Evolutionary conservation across 257 asterid species (phyloP).

Genomic region (Ligustrum vulgare): DNA sequence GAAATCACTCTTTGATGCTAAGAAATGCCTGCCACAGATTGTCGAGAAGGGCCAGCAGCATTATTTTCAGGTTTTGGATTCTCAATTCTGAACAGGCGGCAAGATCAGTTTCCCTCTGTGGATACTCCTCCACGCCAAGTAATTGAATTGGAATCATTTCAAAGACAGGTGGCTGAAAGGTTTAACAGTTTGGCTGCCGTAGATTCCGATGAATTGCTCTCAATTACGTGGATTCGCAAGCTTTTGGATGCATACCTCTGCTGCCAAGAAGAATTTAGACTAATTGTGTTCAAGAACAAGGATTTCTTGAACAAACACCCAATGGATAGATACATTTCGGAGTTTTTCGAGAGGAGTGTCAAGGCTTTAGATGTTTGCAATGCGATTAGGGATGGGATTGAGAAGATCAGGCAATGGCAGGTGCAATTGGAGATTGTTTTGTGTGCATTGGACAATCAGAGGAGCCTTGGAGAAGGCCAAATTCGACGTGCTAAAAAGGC

Average conservation of each 20-base stretch:
- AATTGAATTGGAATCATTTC: constrained; percentile 62
- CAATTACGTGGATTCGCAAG: constrained; percentile 74
- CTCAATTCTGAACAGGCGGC: constrained; percentile 59
- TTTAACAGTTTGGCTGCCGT: constrained; percentile 47
- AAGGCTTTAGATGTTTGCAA: constrained; percentile 90
- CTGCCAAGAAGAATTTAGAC: constrained; percentile 83
- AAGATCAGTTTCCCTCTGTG: constrained; percentile 82
- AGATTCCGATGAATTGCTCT: constrained; percentile 49
- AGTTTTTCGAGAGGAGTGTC: constrained; percentile 76
- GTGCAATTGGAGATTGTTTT: constrained; percentile 78
- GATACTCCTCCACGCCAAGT: constrained; percentile 52
- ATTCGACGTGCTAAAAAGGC: constrained; percentile 89
- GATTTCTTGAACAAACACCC: constrained; percentile 45
- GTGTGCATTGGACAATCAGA: constrained; percentile 70
- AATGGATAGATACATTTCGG: constrained; percentile 60
- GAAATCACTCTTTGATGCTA: background rate
- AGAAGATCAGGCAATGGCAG: constrained; percentile 84
- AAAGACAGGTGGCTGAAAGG: constrained; percentile 54
- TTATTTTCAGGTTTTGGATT: constrained; percentile 60
- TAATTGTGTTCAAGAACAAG: constrained; percentile 49
- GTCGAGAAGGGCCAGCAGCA: constrained; percentile 47
- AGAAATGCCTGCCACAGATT: constrained; percentile 70
- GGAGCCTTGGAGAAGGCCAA: constrained; percentile 80
- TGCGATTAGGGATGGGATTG: constrained; percentile 90
- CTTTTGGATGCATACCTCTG: constrained; percentile 65